Conservation (phyloP, 1,139 yeast genomes). For the Kodamaea arcana region DNA sequence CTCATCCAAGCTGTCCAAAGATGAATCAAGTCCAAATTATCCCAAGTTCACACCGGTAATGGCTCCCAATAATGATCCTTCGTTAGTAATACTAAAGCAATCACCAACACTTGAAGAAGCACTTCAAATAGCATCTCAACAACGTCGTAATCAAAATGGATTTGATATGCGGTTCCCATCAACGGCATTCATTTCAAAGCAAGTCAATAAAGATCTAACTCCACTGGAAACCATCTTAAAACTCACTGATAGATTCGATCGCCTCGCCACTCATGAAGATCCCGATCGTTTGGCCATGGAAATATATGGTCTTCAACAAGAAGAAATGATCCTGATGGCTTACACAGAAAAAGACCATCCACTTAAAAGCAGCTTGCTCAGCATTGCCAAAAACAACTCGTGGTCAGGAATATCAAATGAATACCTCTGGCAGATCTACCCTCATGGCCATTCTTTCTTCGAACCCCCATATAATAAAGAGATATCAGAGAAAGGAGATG, state of each 20-base stretch:
- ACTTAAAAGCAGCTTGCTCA: conserved; percentile 37
- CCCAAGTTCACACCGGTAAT: neutral
- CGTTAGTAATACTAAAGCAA: conserved; percentile 5
- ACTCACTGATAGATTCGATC: conserved; percentile 7
- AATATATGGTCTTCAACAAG: conserved; percentile 6
- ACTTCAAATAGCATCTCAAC: conserved; percentile 4
- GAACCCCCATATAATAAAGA: conserved; percentile 33
- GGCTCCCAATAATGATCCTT: neutral
- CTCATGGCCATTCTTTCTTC: conserved; percentile 34
- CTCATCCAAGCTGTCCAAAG: neutral
- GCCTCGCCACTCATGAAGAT: conserved; percentile 6
- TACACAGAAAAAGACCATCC: conserved; percentile 21
- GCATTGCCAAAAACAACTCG: conserved; percentile 34
- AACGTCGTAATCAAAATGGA: conserved; percentile 6
- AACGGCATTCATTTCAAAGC: conserved; percentile 3
- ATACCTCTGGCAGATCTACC: conserved; percentile 39
- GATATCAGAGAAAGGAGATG: conserved; percentile 16
- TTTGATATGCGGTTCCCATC: conserved; percentile 6
- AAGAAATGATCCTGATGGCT: conserved; percentile 5
- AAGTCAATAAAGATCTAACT: conserved; percentile 1
- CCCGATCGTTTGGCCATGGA: conserved; percentile 6
- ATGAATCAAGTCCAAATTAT: neutral
- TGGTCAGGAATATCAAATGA: conserved; percentile 38
- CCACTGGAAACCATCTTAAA: conserved; percentile 6
- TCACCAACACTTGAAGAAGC: conserved; percentile 6